Evolutionary conservation across 164 flowering plant genomes (phyloP).

Genomic region (Brasenia schreberi): DNA sequence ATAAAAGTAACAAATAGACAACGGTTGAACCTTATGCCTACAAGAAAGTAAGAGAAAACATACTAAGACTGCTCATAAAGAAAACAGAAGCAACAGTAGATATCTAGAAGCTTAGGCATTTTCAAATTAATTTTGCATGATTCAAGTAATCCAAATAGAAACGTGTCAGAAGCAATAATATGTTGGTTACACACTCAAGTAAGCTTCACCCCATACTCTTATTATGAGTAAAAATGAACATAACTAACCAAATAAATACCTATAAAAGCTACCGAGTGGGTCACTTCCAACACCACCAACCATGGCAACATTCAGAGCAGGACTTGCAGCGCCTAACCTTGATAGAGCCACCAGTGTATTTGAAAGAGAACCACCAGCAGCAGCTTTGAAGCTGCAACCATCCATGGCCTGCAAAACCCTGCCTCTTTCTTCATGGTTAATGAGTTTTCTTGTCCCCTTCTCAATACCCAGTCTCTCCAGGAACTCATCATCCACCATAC

Average conservation of each 20-base stretch:
- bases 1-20: no score
- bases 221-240: no score
- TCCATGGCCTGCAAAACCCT: slow-evolving; percentile 88
- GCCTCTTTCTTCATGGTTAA: slow-evolving; percentile 92
- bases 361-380: slow-evolving; percentile 97
- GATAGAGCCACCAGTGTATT: slow-evolving; percentile 85
- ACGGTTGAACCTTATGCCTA: no score
- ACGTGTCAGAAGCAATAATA: no score
- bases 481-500: slow-evolving; percentile 68
- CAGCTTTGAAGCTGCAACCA: slow-evolving; percentile 96
- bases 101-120: no score
- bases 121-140: no score
- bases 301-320: slow-evolving; percentile 67
- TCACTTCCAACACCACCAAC: slow-evolving; percentile 89
- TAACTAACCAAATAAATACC: slow-evolving; percentile 30
- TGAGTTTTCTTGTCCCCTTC: slow-evolving; percentile 81
- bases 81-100: no score
- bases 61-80: no score
- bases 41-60: no score
- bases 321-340: slow-evolving; percentile 73
- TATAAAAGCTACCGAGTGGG: slow-evolving; percentile 85
- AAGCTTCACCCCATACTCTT: no score
- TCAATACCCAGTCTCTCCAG: slow-evolving; percentile 59
- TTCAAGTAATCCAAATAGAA: no score
- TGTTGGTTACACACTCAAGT: no score